Evolutionary conservation across 495 filamentous ascomycete genomes (phyloP).

Genomic region (Aspergillus haitiensis): DNA sequence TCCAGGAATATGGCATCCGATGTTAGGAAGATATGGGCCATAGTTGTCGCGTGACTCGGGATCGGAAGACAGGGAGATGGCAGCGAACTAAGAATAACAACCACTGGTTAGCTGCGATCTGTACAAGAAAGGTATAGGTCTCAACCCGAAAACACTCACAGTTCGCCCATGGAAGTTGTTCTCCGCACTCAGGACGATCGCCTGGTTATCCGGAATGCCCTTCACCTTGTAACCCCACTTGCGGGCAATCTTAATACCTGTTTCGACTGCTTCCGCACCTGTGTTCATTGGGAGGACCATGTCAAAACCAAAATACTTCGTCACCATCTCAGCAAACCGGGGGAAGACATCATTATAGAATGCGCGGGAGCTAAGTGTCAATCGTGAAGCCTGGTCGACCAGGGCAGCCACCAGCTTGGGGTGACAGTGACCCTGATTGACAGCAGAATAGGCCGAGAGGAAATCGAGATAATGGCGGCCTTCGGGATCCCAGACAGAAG

Average conservation of each 20-base stretch:
- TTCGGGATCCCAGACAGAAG: slow-evolving; percentile 95
- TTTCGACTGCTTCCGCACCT: slow-evolving; percentile 98
- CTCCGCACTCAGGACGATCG: slow-evolving; percentile 76
- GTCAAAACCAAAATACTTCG: slow-evolving; percentile 86
- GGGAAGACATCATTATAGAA: slow-evolving; percentile 99
- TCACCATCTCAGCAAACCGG: slow-evolving; percentile 90
- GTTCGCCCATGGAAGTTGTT: slow-evolving; percentile 98
- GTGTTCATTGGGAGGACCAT: slow-evolving; percentile 99
- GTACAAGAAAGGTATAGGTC: slow-evolving; percentile 18
- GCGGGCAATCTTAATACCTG: slow-evolving; percentile 92
- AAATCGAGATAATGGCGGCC: slow-evolving; percentile 97
- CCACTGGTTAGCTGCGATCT: not conserved
- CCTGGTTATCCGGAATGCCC: slow-evolving; percentile 80
- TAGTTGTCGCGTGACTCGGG: slow-evolving; percentile 96
- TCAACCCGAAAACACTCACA: slow-evolving; percentile 50
- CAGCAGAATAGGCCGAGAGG: slow-evolving; percentile 94
- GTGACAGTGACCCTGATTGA: slow-evolving; percentile 99
- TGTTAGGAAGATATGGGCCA: slow-evolving; percentile 87
- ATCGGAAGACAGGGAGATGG: slow-evolving; percentile 91
- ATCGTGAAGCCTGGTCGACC: slow-evolving; percentile 81
- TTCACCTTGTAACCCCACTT: slow-evolving; percentile 99
- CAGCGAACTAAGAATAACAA: slow-evolving; percentile 69
- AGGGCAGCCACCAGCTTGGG: slow-evolving; percentile 90
- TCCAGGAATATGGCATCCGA: slow-evolving; percentile 75
- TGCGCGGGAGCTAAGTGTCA: slow-evolving; percentile 92